Percentiles rank a stretch among this genome's conserved stretches.
Evolutionary conservation across 176 grass and related monocot genomes (phyloP).

Genomic region (Eragrostis curvula): DNA sequence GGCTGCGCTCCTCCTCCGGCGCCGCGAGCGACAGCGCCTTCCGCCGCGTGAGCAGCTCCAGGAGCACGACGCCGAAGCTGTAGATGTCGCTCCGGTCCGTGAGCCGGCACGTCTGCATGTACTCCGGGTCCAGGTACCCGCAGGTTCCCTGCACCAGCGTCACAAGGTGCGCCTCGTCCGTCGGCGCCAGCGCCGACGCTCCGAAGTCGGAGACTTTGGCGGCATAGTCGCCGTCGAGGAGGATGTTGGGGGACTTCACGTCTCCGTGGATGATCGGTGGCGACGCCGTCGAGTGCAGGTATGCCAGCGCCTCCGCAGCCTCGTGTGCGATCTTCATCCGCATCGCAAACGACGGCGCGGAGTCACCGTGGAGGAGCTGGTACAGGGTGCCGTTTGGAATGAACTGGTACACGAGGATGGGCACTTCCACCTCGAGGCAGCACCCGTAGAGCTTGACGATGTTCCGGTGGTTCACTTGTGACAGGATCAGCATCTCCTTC

Average conservation of each 20-base stretch:
- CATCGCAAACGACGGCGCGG: neutral
- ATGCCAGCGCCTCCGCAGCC: slow-evolving; percentile 58
- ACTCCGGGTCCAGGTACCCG: slow-evolving; percentile 58
- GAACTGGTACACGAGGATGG: slow-evolving; percentile 69
- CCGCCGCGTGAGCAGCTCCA: neutral
- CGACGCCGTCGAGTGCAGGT: slow-evolving; percentile 60
- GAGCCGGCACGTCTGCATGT: slow-evolving; percentile 40
- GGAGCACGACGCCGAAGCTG: neutral
- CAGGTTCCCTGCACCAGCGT: slow-evolving; percentile 62
- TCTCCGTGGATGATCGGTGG: slow-evolving; percentile 68
- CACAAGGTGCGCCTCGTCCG: slow-evolving; percentile 41
- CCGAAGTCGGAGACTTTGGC: slow-evolving; percentile 67
- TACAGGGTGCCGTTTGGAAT: slow-evolving; percentile 60
- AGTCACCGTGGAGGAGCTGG: slow-evolving; percentile 28
- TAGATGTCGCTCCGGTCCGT: slow-evolving; percentile 46
- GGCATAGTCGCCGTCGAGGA: slow-evolving; percentile 40
- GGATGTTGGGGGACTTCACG: slow-evolving; percentile 66
- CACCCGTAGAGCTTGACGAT: slow-evolving; percentile 65
- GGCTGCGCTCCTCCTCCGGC: slow-evolving; percentile 33
- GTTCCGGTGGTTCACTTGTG: slow-evolving; percentile 58
- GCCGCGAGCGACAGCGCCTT: slow-evolving; percentile 31
- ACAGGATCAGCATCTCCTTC: slow-evolving; percentile 63
- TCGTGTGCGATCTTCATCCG: slow-evolving; percentile 51
- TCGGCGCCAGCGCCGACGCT: slow-evolving; percentile 32
- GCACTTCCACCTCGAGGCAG: slow-evolving; percentile 61